Evolutionary conservation across 2,329 filamentous ascomycete genomes (phyloP).

Genomic region (Fusarium nygamai): DNA sequence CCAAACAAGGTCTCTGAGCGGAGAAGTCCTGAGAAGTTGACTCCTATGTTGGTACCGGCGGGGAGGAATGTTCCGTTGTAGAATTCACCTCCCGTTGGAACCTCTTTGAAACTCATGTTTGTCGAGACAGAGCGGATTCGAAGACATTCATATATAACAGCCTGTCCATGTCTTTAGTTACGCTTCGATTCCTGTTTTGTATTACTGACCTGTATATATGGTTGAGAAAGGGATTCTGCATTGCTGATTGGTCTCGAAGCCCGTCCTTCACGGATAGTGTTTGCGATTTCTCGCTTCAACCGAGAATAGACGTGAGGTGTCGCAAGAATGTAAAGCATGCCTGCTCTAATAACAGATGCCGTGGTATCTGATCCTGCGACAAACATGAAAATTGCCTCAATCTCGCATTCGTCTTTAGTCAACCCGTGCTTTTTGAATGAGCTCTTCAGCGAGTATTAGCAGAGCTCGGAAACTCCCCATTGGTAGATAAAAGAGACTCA

Average conservation of each 20-base stretch:
- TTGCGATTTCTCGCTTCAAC: not conserved
- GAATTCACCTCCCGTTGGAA: not conserved
- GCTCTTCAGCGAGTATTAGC: not conserved
- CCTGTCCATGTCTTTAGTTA: not conserved
- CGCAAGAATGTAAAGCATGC: not conserved
- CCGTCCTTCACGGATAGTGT: not conserved
- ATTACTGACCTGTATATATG: not conserved
- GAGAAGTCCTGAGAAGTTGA: not conserved
- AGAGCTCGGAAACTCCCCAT: rapidly evolving
- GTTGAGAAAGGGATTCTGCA: not conserved
- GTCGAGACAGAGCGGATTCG: not conserved
- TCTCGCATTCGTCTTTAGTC: not conserved
- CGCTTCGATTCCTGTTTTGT: rapidly evolving
- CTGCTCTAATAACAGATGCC: not conserved
- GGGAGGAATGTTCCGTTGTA: not conserved
- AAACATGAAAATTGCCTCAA: not conserved
- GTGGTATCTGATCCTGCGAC: not conserved
- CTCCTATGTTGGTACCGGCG: not conserved
- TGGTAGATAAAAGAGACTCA: rapidly evolving
- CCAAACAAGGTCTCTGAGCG: not conserved
- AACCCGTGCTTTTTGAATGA: not conserved
- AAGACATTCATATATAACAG: not conserved
- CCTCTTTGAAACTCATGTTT: not conserved
- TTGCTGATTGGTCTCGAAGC: not conserved
- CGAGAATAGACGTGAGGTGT: not conserved